These are phyloP conservation scores for Cokeromyces recurvatus DNA, from an alignment of 371 early-diverging fungal genomes.

Conservation along the genomic window DNA sequence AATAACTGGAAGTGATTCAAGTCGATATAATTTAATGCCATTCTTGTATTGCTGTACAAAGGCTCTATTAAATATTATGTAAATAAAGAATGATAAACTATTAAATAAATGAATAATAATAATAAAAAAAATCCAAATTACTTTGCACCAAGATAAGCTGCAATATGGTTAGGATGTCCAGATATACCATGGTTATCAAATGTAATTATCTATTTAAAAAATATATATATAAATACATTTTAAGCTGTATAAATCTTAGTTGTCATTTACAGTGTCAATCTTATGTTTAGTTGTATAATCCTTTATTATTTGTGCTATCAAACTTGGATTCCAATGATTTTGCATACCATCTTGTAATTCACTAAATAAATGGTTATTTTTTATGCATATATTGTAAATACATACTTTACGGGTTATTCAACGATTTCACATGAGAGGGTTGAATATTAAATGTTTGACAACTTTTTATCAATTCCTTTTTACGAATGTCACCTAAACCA, in stretches of 20 bases:
- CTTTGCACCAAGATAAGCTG: constrained; percentile 76
- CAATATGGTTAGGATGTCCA: constrained; percentile 92
- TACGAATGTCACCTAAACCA: constrained; percentile 72
- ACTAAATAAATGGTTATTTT: constrained; percentile 22
- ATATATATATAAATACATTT: no score
- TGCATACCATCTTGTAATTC: constrained; percentile 76
- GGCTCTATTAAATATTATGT: background rate
- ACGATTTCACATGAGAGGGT: constrained; percentile 50
- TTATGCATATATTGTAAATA: constrained; percentile 1
- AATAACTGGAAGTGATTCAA: constrained; percentile 58
- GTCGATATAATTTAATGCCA: constrained; percentile 44
- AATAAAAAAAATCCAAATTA: no score
- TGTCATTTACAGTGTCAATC: constrained; percentile 55
- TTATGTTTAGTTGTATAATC: constrained; percentile 54
- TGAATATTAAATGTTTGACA: constrained; percentile 65
- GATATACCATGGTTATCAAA: constrained; percentile 94
- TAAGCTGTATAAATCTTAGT: background rate
- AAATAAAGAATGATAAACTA: no score
- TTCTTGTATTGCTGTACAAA: constrained; percentile 4
- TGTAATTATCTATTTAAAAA: constrained; percentile 68
- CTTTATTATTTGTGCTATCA: constrained; percentile 56
- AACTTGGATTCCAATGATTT: constrained; percentile 61
- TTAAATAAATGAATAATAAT: no score
- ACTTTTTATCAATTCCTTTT: constrained; percentile 71
- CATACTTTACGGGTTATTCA: constrained; percentile 63